phyloP scores from a whole-genome alignment of 2,329 filamentous ascomycete species.

The Fusarium sp. region DNA sequence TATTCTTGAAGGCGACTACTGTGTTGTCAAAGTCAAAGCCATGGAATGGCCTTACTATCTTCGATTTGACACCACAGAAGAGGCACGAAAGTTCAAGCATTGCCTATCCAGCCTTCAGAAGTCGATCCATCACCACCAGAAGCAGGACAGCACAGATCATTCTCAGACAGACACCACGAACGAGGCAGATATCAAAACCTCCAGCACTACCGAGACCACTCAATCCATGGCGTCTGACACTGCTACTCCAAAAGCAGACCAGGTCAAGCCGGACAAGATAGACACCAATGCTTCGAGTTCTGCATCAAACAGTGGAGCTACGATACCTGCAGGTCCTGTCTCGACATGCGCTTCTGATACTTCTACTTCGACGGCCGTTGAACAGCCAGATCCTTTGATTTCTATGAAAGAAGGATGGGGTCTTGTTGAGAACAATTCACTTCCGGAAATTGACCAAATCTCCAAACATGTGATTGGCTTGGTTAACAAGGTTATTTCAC shows the following conservation, averaged over 20 bases:
- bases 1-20: slow-evolving; percentile 40
- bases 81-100: slow-evolving; percentile 36
- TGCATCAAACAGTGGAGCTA: neutral
- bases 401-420: slow-evolving; percentile 23
- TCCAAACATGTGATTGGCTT: slow-evolving; percentile 10
- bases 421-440: slow-evolving; percentile 4
- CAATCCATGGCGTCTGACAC: neutral
- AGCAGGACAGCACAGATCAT: neutral
- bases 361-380: neutral
- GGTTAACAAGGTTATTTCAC: slow-evolving; percentile 12
- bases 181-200: neutral
- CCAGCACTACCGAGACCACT: neutral
- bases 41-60: slow-evolving; percentile 30
- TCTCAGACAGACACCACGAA: neutral
- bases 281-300: neutral
- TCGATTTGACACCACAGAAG: slow-evolving; percentile 27
- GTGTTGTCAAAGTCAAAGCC: slow-evolving; percentile 29
- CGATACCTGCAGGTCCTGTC: neutral
- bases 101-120: slow-evolving; percentile 23
- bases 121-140: slow-evolving; percentile 5
- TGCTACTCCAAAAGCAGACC: neutral
- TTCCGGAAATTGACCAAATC: neutral
- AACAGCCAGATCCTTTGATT: slow-evolving; percentile 20
- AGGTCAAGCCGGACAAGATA: neutral
- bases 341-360: neutral